phyloP scores from a whole-genome alignment of 1,284 basidiomycete species.

The Cronartium ribicola region DNA sequence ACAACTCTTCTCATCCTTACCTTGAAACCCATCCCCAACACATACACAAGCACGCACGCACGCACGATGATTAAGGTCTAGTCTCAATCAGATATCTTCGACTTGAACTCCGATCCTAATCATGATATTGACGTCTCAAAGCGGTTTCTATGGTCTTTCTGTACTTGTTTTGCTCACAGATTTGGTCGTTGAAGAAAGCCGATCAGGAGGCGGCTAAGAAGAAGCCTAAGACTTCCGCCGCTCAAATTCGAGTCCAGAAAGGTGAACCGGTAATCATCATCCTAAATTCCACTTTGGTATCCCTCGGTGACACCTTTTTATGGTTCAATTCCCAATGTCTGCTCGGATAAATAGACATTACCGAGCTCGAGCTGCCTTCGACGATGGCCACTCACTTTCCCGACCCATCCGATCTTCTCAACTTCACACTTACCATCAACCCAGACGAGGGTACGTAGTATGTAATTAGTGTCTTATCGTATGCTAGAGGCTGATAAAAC shows the following conservation, averaged over 20 bases:
- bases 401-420: constrained; percentile 85
- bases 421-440: constrained; percentile 89
- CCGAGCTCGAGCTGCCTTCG: constrained; percentile 88
- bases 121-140: neutral
- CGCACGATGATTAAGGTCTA: neutral
- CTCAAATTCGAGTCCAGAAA: constrained; percentile 97
- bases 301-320: neutral
- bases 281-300: neutral
- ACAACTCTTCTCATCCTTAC: neutral
- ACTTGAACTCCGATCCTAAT: neutral
- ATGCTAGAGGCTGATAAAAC: neutral
- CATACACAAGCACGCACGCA: neutral
- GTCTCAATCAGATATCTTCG: neutral
- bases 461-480: neutral
- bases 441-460: constrained; percentile 80
- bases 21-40: neutral
- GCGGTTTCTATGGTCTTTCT: neutral
- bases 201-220: constrained; percentile 89
- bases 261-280: constrained; percentile 58
- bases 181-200: constrained; percentile 96
- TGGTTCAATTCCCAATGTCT: constrained; percentile 3
- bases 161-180: constrained; percentile 57
- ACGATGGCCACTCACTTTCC: constrained; percentile 95
- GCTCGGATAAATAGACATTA: constrained; percentile 64
- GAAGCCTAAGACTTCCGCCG: constrained; percentile 94